Evolutionary conservation across 169 alveolate species (phyloP).

Genomic region (Blepharisma undulans): DNA sequence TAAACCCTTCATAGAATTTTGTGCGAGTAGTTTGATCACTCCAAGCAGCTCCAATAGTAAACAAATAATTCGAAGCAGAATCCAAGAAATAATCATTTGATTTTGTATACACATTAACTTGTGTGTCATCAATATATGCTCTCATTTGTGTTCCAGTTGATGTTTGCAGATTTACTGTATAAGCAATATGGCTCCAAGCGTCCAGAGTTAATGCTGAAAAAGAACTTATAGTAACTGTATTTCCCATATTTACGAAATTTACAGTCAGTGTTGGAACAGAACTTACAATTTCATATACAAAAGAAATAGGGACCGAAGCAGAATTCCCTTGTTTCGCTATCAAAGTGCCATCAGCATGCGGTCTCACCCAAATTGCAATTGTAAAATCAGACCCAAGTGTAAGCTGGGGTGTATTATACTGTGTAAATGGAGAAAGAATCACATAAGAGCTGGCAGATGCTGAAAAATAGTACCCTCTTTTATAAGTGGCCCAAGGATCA

Average conservation of each 20-base stretch:
- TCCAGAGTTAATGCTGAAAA: neutral
- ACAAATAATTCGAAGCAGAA: neutral
- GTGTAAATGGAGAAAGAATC: neutral
- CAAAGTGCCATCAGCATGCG: neutral
- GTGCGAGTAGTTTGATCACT: neutral
- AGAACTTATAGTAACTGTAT: neutral
- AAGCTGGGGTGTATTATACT: neutral
- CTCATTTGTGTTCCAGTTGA: neutral
- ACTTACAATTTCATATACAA: neutral
- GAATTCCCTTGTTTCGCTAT: neutral
- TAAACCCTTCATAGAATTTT: neutral
- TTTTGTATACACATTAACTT: neutral
- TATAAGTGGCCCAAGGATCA: conserved; percentile 21
- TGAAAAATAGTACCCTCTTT: conserved; percentile 21
- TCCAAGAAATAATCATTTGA: neutral
- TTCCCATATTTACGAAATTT: neutral
- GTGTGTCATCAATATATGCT: neutral
- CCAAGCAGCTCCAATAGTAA: neutral
- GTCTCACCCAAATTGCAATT: neutral
- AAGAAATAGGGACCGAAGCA: neutral
- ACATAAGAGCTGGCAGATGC: neutral
- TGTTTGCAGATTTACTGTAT: neutral
- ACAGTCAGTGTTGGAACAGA: neutral
- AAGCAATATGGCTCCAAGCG: conserved; percentile 5
- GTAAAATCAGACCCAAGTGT: conserved; percentile 7